Percentiles rank a stretch among this genome's conserved stretches.
These are phyloP conservation scores for Ceratocystiopsis sp. DNA, from an alignment of 2,329 filamentous ascomycete species.

Conservation along the genomic window DNA sequence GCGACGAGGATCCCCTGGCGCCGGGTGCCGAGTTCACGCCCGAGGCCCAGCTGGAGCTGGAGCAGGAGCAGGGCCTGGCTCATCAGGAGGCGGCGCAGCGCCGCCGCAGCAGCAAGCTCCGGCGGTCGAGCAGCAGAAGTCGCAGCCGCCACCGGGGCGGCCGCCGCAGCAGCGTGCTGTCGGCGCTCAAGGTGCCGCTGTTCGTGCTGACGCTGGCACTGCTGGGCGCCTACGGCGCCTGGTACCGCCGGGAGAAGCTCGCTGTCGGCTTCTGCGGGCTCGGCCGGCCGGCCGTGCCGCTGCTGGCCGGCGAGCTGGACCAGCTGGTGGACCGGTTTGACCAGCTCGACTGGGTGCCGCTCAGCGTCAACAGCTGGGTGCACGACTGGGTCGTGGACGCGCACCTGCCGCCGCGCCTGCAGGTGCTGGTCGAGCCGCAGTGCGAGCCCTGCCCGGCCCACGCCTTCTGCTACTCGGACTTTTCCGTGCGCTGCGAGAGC, in stretches of 20 bases:
- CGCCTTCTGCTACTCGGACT: constrained; percentile 69
- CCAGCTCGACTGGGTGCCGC: constrained; percentile 22
- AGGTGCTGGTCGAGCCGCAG: constrained; percentile 53
- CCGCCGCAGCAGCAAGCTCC: constrained; percentile 29
- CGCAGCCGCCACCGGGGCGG: constrained; percentile 17
- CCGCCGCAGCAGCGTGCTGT: constrained; percentile 18
- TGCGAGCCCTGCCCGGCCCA: constrained; percentile 86
- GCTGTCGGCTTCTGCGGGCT: constrained; percentile 89
- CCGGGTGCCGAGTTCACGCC: constrained; percentile 87
- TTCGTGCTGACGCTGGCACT: constrained; percentile 55
- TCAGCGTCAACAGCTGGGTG: constrained; percentile 25
- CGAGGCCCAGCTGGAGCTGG: constrained; percentile 68
- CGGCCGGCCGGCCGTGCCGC: constrained; percentile 41
- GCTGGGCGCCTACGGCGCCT: constrained; percentile 54
- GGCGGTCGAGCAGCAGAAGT: constrained; percentile 8
- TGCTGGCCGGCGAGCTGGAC: constrained; percentile 17
- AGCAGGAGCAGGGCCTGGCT: constrained; percentile 30
- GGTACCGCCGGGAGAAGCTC: constrained; percentile 92
- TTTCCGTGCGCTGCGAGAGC: constrained; percentile 63
- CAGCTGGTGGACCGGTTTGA: constrained; percentile 26
- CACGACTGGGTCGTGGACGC: constrained; percentile 26
- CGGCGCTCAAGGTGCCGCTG: constrained; percentile 43
- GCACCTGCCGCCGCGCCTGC: constrained; percentile 54
- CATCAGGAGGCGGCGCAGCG: constrained; percentile 23
- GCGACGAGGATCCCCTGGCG: constrained; percentile 28